These are phyloP conservation scores for Cytospora leucostoma DNA, from an alignment of 2,329 filamentous ascomycete species.

Conservation along the genomic window DNA sequence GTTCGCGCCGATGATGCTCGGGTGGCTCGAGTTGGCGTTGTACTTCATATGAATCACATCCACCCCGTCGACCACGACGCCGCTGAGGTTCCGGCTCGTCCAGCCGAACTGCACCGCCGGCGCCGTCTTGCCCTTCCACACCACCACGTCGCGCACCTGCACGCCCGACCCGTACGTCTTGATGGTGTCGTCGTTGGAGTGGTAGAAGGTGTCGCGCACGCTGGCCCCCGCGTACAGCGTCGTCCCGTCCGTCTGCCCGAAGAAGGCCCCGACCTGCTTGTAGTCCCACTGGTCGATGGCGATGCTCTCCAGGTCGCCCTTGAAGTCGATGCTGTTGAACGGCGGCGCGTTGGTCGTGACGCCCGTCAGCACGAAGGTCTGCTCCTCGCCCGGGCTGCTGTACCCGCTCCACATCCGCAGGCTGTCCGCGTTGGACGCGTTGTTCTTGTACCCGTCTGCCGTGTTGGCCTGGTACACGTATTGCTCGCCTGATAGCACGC, in stretches of 20 bases:
- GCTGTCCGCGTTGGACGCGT: slow-evolving; percentile 34
- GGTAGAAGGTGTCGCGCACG: slow-evolving; percentile 40
- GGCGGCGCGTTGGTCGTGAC: slow-evolving; percentile 39
- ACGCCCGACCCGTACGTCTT: slow-evolving; percentile 40
- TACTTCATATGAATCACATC: slow-evolving; percentile 36
- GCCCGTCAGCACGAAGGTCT: slow-evolving; percentile 34
- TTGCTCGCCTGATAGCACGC: slow-evolving; percentile 41
- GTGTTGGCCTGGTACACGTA: slow-evolving; percentile 43
- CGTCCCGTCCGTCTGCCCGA: slow-evolving; percentile 41
- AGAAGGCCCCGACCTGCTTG: slow-evolving; percentile 43
- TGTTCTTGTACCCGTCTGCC: slow-evolving; percentile 33
- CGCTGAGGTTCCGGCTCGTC: slow-evolving; percentile 34
- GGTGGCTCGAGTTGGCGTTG: slow-evolving; percentile 29
- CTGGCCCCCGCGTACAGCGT: slow-evolving; percentile 37
- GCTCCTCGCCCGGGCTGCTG: slow-evolving; percentile 28
- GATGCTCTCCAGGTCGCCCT: slow-evolving; percentile 30
- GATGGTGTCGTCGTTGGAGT: slow-evolving; percentile 40
- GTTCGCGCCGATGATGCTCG: slow-evolving; percentile 32
- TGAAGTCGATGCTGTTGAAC: slow-evolving; percentile 41
- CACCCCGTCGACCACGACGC: slow-evolving; percentile 34
- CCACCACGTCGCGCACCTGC: slow-evolving; percentile 29
- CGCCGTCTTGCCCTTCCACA: slow-evolving; percentile 38
- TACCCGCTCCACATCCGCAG: slow-evolving; percentile 38
- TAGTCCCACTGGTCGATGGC: slow-evolving; percentile 37
- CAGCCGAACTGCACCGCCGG: slow-evolving; percentile 42